Evolutionary conservation across 768 basidiomycete species (phyloP), one percentile per base, ranked within the genome.

Genomic region (Calocybe cyanea): DNA sequence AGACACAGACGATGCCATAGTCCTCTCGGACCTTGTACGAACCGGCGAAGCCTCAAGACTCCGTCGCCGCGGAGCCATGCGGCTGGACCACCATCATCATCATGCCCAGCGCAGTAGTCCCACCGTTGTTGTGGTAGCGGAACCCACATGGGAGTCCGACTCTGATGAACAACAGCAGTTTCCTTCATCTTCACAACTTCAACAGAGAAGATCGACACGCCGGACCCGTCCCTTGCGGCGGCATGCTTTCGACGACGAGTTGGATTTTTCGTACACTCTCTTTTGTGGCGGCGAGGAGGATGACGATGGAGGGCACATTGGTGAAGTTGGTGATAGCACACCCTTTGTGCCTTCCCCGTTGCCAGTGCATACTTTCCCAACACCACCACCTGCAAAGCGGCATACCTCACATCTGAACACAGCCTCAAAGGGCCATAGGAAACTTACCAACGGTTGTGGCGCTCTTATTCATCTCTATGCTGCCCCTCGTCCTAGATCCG

Each of bases 21-120:
- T 86, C 15, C 75, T 87, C 36, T 84, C 83, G 1, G 85, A 87
- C 61, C 73, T 88, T 33, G 72, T 87, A 13, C 81, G 86, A 41
- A 81, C 81, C 1, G 86, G 80, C 13, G 86, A 88, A 57, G 81
- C 83, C 0, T 87, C 86, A 3, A 71, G 86, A 4, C 65, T 87
- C 43, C 76, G 86, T n/a, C 68, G 86, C 45, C 68, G 86, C 51
- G 86, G 86, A 9, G 86, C 86, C 41, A 76, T 87, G 73, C 71
- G 81, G 31, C 68, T 85, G 25, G 81, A 83, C 62, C 66, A 68
- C 38, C 37, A 43, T 28, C 28, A 37, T 25, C 24, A 42, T 45
- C 46, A 34, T 35, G 33, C 41, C 42, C 33, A 18, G 37, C 20
- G 28, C 15, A 38, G 41, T 44, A 49, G 43, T 41, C 40, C 46